Evolutionary conservation across 352 stramenopile species (phyloP).

Genomic region (Globisporangium viniferum): DNA sequence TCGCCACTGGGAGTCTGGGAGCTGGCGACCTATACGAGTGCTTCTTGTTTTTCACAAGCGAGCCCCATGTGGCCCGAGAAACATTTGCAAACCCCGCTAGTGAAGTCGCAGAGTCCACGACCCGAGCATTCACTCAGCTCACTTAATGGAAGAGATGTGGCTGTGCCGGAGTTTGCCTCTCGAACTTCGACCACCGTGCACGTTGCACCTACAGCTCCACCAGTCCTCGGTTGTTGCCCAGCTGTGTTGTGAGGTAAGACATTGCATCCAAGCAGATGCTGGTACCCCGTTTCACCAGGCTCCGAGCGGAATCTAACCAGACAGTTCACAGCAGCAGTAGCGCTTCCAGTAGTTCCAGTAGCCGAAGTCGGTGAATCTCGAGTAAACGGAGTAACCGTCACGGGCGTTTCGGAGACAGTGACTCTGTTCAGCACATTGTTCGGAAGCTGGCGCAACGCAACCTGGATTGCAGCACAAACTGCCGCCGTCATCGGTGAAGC

Average conservation of each 20-base stretch:
- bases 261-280: conserved; percentile 55
- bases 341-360: conserved; percentile 4
- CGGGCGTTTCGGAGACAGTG: too few species aligned
- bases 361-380: too few species aligned
- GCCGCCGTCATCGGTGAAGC: too few species aligned
- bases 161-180: neutral
- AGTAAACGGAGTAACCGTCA: too few species aligned
- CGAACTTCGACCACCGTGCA: conserved; percentile 44
- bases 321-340: conserved; percentile 15
- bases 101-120: conserved; percentile 55
- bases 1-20: too few species aligned
- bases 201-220: neutral
- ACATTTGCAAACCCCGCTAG: conserved; percentile 55
- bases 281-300: conserved; percentile 51
- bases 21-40: conserved; percentile 29
- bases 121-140: conserved; percentile 38
- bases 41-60: conserved; percentile 69
- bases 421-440: too few species aligned
- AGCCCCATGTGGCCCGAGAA: conserved; percentile 73
- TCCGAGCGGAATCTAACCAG: conserved; percentile 46
- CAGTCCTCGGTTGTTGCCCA: conserved; percentile 40
- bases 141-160: neutral
- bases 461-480: too few species aligned
- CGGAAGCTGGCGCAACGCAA: too few species aligned
- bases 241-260: conserved; percentile 21